Evolutionary conservation across 2,329 filamentous ascomycete genomes (phyloP), one percentile per base, ranked within the genome.

Genomic region (Fusarium torulosum): DNA sequence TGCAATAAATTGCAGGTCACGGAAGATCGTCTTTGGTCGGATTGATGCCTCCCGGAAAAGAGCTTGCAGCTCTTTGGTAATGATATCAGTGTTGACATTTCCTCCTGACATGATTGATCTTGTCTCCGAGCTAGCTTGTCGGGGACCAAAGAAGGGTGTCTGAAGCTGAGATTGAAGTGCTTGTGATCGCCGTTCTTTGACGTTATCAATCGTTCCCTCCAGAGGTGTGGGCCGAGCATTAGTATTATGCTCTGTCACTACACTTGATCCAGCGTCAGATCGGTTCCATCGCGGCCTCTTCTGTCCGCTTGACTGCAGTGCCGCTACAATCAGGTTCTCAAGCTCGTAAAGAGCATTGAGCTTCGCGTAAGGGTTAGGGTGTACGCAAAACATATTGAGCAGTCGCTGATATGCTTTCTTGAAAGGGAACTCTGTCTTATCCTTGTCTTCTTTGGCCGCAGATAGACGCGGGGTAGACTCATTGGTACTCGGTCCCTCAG

Each of bases 331-430:
- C 44, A 99, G 85, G 41, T 91, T 88, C 74, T 96, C 90, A 7
- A 99, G 84, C 76, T 97, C 93, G 63, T 91, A 89, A 6, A 98
- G 82, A 1, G 92, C 91, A 67, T 91, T 90, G 14, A 99, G 85
- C 78, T 99, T 99, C 21, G 88, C 86, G 70, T 91, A 91, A 0
- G 96, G 96, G 74, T 96, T 97, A 0, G 93, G 92, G 69, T 96
- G 92, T 6, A 94, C 92, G 41, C 92, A 93, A 71, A 99, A 97
- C 81, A 93, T 94, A 66, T 88, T 89, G 31, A 98, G 83, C 2
- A 98, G 83, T 14, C 90, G 89, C 68, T 89, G 85, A 75, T 97
- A 97, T 1, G 94, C 91, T 69, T 89, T 88, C 51, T 88, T 88
- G 75, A 95, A 97, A 0, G 92, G 92, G 71, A 97, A 97, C 38